Base-by-base conservation (phyloP, 1,139 yeast species). In the Maudiozyma humilis region DNA sequence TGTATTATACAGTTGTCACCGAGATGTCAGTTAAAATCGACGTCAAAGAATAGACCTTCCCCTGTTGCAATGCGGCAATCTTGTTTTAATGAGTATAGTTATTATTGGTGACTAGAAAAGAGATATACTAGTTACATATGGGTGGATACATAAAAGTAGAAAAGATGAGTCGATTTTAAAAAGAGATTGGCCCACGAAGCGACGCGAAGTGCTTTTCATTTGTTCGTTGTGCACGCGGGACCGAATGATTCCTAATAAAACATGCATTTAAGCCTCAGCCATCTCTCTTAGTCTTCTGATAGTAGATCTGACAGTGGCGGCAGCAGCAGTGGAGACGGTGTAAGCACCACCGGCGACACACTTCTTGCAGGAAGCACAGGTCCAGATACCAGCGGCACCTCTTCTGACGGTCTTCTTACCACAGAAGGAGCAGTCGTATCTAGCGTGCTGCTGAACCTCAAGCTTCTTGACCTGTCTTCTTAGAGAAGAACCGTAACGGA, bases 331-430 rank as follows among this genome's bases (percentile, higher is more conserved):
- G 69, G 95, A 83, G 60, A 91, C 91, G 67, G 96, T 81, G 91
- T 93, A 93, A 75, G 99, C 99, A 82, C 98, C 99, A 73, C 99
- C 99, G 65, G 99, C 98, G 69, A 91, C 87, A 63, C 95, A 84
- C 83, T 87, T 91, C 68, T 75, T 76, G 78, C 98, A 91, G 60
- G 95, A 76, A 73, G 78, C 76, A 79, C 98, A 91, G 69, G 76
- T 72, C 99, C 99, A 91, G 91, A 91, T 86, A 78, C 99, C 99
- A 69, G 95, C 80, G 64, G 98, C 89, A 70, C 84, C 86, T 82
- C 99, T 88, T 79, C 82, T 89, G 63, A 91, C 96, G 59, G 96
- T 71, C 80, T 87, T 87, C 86, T 91, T 91, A 75, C 99, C 98
- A 77, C 98, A 91, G 96, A 91, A 91, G 57, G 98, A 82, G 77